Base-by-base conservation (phyloP, 192 early-diverging fungal species). In the Coemansia pectinata region DNA sequence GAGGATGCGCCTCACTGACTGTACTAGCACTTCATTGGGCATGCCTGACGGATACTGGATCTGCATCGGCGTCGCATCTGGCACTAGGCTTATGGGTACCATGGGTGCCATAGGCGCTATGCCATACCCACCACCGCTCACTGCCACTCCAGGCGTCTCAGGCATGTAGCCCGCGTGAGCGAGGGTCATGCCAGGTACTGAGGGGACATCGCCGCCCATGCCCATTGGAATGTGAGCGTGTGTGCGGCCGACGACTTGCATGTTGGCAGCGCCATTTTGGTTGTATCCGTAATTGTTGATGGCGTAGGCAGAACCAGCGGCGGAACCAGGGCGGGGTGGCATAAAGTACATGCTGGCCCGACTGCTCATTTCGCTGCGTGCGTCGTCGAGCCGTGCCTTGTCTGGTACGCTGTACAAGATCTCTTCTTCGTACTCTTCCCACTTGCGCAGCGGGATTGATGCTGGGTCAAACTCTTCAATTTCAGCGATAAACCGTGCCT, bases 341-440 rank as follows among this genome's bases (percentile, higher is more conserved):
- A 73, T 73, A 74, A 78, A 83, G 81, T 83, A 83, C 81, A 83
- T 83, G 70, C 81, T 83, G 38, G 81, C 81, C 27, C 81, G 76
- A 62, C 81, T 83, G 76, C 81, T 83, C 76, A 83, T 83, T 52
- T 83, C 81, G 73, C 81, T 83, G 63, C 81, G 81, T 60, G 73
- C 52, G 40, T 78, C 81, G 52, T 83, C 76, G 44, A 77, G 70
- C 27, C 70, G 72, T 21, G 76, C 65, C 64, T 76, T 74, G 66
- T 71, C 65, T 23, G 50, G 53, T 23, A 29, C 69, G 67, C 73
- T 70, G 47, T 69, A 63, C 62, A 83, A 58, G 19, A 83, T 83
- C 55, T 84, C 92, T 70, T 91, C 81, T 77, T 93, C 92, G 65
- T 93, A 95, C 52, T 95, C 90, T 10, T 90, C 87, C 93, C 93